Conservation (phyloP, 164 flowering plant species). For the Brasenia schreberi region DNA sequence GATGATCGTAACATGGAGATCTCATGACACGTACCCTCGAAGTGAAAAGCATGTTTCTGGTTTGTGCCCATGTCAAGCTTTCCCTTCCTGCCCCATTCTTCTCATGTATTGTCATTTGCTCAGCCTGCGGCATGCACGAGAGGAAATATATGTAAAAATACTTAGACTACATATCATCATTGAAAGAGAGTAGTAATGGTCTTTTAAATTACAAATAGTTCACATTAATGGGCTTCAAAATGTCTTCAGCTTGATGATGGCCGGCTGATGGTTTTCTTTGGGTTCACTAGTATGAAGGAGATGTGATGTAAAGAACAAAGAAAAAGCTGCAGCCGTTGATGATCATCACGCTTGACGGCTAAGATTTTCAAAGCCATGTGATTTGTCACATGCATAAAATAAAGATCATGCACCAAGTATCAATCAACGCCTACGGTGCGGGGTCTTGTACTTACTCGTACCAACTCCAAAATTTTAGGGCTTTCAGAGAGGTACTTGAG, state of each 20-base stretch:
- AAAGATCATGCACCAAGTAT: not conserved
- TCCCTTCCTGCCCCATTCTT: constrained; percentile 21
- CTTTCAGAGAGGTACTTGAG: constrained; percentile 78
- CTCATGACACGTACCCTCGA: constrained; percentile 25
- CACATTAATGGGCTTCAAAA: too few relatives aligned
- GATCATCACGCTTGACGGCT: too few relatives aligned
- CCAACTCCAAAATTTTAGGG: constrained; percentile 59
- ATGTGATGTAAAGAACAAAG: too few relatives aligned
- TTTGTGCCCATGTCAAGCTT: constrained; percentile 55
- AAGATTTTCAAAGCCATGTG: not conserved
- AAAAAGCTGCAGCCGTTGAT: too few relatives aligned
- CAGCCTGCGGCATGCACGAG: constrained; percentile 29
- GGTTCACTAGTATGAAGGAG: too few relatives aligned
- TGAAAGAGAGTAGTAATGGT: not conserved
- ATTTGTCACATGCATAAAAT: not conserved
- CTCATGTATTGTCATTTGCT: constrained; percentile 39
- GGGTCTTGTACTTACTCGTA: constrained; percentile 30
- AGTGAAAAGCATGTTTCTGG: constrained; percentile 67
- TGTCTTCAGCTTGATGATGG: too few relatives aligned
- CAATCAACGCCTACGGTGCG: not conserved
- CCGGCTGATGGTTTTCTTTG: too few relatives aligned
- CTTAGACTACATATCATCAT: not conserved
- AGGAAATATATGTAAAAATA: too few relatives aligned
- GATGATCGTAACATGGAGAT: not conserved
- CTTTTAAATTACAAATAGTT: too few relatives aligned